phyloP scores from a whole-genome alignment of 306 rosid species.

The Pterocarpus santalinus region DNA sequence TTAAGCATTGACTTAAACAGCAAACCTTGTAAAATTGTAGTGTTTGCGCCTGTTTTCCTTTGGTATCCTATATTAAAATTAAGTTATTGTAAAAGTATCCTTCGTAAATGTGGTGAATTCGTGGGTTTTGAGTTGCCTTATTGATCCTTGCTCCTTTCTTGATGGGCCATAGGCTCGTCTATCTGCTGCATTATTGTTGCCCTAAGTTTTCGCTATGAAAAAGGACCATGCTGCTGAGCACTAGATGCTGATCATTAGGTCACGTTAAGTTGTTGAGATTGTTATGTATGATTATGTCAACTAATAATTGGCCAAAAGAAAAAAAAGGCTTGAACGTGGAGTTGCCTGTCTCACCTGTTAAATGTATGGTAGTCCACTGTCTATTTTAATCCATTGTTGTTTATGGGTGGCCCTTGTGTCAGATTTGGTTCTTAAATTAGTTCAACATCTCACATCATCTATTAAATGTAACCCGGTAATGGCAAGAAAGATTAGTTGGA shows the following conservation, averaged over 20 bases:
- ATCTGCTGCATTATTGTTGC: neutral
- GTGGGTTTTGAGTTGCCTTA: conserved; percentile 29
- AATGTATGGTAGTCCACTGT: too few relatives aligned
- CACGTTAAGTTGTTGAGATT: too few relatives aligned
- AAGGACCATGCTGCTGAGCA: neutral
- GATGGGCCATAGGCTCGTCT: neutral
- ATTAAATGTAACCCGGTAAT: too few relatives aligned
- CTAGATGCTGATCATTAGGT: too few relatives aligned
- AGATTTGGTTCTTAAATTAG: too few relatives aligned
- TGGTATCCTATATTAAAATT: conserved; percentile 17
- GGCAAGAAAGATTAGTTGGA: too few relatives aligned
- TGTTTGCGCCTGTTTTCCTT: conserved; percentile 47
- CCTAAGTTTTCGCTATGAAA: neutral
- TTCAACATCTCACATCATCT: too few relatives aligned
- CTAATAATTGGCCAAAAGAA: too few relatives aligned
- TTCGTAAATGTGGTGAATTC: conserved; percentile 25
- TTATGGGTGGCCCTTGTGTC: neutral
- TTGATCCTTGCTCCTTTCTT: neutral
- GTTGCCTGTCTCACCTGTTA: too few relatives aligned
- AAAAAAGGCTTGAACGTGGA: too few relatives aligned
- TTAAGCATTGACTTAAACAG: conserved; percentile 39
- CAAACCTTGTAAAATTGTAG: conserved; percentile 46
- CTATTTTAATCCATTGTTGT: too few relatives aligned
- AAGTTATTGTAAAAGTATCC: conserved; percentile 33
- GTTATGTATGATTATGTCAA: too few relatives aligned